Evolutionary conservation across 257 asterid species (phyloP).

Genomic region (Penstemon eatonii): DNA sequence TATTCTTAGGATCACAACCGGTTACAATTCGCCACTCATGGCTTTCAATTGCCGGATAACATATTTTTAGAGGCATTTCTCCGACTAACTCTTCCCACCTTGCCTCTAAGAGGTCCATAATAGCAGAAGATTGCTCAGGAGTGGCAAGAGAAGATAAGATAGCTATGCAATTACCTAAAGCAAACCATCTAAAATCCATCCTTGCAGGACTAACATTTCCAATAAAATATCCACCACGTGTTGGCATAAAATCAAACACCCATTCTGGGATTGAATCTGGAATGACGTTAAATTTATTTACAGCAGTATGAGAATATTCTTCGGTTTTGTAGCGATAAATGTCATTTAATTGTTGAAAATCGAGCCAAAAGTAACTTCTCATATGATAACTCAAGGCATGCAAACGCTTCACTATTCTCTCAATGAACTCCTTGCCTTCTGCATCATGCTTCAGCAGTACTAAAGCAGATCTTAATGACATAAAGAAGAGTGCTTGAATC

Average conservation of each 20-base stretch:
- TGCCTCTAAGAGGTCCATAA: slow-evolving; percentile 77
- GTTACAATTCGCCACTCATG: slow-evolving; percentile 83
- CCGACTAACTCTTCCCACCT: slow-evolving; percentile 91
- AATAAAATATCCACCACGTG: slow-evolving; percentile 74
- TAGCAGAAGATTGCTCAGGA: slow-evolving; percentile 79
- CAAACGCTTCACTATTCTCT: slow-evolving; percentile 75
- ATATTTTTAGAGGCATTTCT: slow-evolving; percentile 75
- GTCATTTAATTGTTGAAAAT: slow-evolving; percentile 77
- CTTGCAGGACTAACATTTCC: slow-evolving; percentile 87
- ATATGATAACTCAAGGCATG: slow-evolving; percentile 86
- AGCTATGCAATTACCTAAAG: slow-evolving; percentile 78
- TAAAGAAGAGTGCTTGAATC: slow-evolving; percentile 80
- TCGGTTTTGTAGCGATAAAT: slow-evolving; percentile 78
- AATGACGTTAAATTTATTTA: slow-evolving; percentile 74
- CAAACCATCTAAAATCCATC: slow-evolving; percentile 90
- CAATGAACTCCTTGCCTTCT: slow-evolving; percentile 73
- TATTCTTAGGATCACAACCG: slow-evolving; percentile 83
- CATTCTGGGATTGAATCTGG: slow-evolving; percentile 89
- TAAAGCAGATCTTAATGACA: slow-evolving; percentile 73
- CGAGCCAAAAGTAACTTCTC: slow-evolving; percentile 90
- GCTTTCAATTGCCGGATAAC: slow-evolving; percentile 75
- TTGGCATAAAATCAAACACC: slow-evolving; percentile 85
- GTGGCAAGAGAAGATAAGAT: slow-evolving; percentile 81
- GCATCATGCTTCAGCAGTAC: slow-evolving; percentile 66
- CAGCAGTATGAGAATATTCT: slow-evolving; percentile 84